Conservation (phyloP, 2,329 filamentous ascomycete species). For the Alternaria solani region DNA sequence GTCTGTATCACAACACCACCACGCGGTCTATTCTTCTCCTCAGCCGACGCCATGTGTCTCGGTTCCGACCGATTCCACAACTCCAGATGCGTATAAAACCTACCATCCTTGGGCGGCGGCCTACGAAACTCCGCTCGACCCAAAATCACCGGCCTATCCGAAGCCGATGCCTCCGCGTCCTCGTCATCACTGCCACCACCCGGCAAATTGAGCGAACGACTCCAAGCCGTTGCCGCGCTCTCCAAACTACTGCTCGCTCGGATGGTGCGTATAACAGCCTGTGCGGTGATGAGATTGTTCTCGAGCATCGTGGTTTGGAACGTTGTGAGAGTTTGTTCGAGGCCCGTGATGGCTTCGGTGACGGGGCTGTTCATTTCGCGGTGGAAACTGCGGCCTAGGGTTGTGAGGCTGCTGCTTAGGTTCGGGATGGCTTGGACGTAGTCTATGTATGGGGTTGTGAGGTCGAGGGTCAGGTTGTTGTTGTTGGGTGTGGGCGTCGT, state of each 20-base stretch:
- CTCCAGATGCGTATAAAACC: slow-evolving; percentile 39
- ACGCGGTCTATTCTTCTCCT: not conserved
- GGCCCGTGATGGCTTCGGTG: slow-evolving; percentile 37
- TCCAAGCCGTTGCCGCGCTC: slow-evolving; percentile 44
- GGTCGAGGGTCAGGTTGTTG: slow-evolving; percentile 25
- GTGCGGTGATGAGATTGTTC: slow-evolving; percentile 32
- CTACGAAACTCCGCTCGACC: slow-evolving; percentile 6
- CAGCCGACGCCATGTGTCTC: not conserved
- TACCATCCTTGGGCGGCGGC: slow-evolving; percentile 19
- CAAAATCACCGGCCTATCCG: not conserved
- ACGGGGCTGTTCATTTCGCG: slow-evolving; percentile 49
- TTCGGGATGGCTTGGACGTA: slow-evolving; percentile 42
- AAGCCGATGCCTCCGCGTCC: not conserved
- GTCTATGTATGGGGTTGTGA: slow-evolving; percentile 37
- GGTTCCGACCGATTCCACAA: slow-evolving; percentile 31
- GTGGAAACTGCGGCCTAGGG: slow-evolving; percentile 48
- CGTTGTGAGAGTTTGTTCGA: slow-evolving; percentile 40
- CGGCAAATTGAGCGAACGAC: slow-evolving; percentile 43
- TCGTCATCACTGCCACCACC: slow-evolving; percentile 16
- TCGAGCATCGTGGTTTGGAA: slow-evolving; percentile 43
- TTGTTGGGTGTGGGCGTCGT: slow-evolving; percentile 24
- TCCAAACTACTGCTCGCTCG: slow-evolving; percentile 44
- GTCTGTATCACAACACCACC: slow-evolving; percentile 12
- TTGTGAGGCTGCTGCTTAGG: slow-evolving; percentile 38
- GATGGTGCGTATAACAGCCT: slow-evolving; percentile 47